Evolutionary conservation across 2,329 filamentous ascomycete genomes (phyloP), one percentile per base, ranked within the genome.

Genomic region (Apiospora phragmitis): DNA sequence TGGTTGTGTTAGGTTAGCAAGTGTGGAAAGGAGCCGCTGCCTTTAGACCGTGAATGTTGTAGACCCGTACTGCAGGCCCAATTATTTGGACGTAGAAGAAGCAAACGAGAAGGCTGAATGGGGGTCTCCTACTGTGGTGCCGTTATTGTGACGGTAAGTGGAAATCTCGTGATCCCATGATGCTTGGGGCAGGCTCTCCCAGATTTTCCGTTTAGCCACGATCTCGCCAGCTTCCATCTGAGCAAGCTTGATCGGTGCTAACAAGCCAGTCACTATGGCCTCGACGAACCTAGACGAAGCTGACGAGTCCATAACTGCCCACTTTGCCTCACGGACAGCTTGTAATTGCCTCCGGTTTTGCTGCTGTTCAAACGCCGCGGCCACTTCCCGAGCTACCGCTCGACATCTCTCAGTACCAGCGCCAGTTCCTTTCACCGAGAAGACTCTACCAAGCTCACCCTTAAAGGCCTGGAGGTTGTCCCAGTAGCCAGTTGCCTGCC

Each of bases 261-360:
- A 68, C 14, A 74, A 45, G 18, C 68, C 71, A 35, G 71, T 68
- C 38, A 73, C 72, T 18, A 78, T 43, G 26, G 73, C 76, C 43
- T 77, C 72, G 35, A 77, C 68, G 65, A 79, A 78, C 9, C 76
- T 74, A 42, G 68, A 29, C 41, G 65, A 67, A 35, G 47, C 51
- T 26, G 72, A 73, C 35, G 75, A 74, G 38, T 65, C 62, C 42
- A 76, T 74, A 21, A 77, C 55, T n/a, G 75, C 74, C 70, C 68
- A 71, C 69, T 69, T 71, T 5, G 73, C 51, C 11, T 55, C 32
- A 35, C 26, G 68, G 68, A 70, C 68, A 59, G 67, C 35, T 47
- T 75, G 68, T 14, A 49, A 24, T 7, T 59, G 18, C 49, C 47
- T 65, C 41, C 69, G 42, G 16, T 71, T 55, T 16, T 69, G 26